Conservation (phyloP, 176 grass and related monocot species). For the Dendrocalamus sinicus region DNA sequence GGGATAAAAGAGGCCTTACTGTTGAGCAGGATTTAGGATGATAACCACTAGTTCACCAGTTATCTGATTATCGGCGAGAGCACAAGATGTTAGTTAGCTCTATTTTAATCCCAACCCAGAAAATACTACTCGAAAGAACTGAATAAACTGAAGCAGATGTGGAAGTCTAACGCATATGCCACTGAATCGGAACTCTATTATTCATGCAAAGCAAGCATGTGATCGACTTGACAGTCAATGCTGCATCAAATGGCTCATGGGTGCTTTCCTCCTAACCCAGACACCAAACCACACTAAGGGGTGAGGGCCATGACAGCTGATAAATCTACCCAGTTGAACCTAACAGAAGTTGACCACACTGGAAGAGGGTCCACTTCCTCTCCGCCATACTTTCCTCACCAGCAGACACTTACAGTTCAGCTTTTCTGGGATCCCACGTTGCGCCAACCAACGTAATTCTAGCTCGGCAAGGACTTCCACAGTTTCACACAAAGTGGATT, state of each 20-base stretch:
- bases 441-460: constrained; percentile 34
- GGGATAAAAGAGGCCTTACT: neutral
- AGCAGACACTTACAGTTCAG: constrained; percentile 46
- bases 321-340: constrained; percentile 25
- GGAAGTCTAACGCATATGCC: neutral
- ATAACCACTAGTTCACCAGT: neutral
- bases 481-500: constrained; percentile 38
- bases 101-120: constrained; percentile 6
- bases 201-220: neutral
- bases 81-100: neutral
- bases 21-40: neutral
- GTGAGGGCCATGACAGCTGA: neutral
- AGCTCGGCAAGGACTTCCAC: constrained; percentile 39
- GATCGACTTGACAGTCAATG: neutral
- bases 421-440: constrained; percentile 46
- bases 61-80: neutral
- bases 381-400: constrained; percentile 11
- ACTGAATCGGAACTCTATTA: neutral
- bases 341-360: constrained; percentile 21
- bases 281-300: neutral
- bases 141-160: neutral
- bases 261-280: neutral
- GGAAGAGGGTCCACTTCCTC: constrained; percentile 26
- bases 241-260: constrained; percentile 2
- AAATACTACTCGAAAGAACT: neutral